Evolutionary conservation across 371 early-diverging fungal genomes (phyloP).

Genomic region (Zancudomyces culisetae): DNA sequence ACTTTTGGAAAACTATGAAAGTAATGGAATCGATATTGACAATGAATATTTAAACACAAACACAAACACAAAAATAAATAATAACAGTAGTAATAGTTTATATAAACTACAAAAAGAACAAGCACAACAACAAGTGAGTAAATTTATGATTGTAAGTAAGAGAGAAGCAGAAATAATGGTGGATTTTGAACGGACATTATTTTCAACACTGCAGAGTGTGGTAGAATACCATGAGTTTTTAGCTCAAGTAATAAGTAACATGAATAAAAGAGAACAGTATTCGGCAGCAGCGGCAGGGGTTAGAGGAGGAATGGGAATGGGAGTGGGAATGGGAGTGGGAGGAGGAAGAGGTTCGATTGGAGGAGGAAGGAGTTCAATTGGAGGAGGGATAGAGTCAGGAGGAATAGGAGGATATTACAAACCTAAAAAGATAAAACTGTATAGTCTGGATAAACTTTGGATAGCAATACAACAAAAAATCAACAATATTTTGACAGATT

Average conservation of each 20-base stretch:
- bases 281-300: neutral
- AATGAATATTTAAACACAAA: conserved; percentile 7
- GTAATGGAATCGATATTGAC: too few relatives aligned
- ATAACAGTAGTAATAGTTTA: neutral
- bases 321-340: neutral
- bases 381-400: conserved; percentile 14
- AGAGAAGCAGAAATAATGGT: conserved; percentile 48
- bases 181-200: conserved; percentile 61
- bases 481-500: conserved; percentile 42
- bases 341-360: neutral
- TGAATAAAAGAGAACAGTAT: conserved; percentile 5
- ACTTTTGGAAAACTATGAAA: too few relatives aligned
- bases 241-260: conserved; percentile 16
- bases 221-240: conserved; percentile 63
- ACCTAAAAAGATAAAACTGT: conserved; percentile 9
- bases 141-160: conserved; percentile 2
- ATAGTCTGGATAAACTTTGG: conserved; percentile 39
- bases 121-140: neutral
- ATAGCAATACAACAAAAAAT: conserved; percentile 36
- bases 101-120: neutral
- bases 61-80: conserved; percentile 5
- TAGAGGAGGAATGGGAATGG: neutral
- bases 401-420: neutral
- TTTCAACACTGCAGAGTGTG: conserved; percentile 61
- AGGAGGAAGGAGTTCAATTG: neutral